phyloP scores from a whole-genome alignment of 73 alveolate genomes.

The Tetrahymena elliotti region DNA sequence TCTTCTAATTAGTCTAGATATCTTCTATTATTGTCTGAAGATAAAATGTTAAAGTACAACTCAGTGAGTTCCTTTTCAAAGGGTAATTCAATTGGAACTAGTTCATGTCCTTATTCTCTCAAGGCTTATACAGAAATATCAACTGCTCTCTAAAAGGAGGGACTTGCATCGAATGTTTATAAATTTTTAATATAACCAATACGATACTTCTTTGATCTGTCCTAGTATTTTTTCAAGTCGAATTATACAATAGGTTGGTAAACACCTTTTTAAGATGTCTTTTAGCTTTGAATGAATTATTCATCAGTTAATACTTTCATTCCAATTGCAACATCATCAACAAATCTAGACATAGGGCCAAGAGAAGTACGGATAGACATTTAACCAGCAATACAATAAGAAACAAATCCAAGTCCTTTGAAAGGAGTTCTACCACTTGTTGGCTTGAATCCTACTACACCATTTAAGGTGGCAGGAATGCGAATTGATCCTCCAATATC shows the following conservation, averaged over 20 bases:
- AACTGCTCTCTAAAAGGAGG: constrained; percentile 3
- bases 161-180: constrained; percentile 36
- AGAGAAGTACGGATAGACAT: background rate
- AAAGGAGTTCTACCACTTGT: constrained; percentile 54
- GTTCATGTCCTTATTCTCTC: constrained; percentile 20
- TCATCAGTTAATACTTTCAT: constrained; percentile 4
- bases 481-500: constrained; percentile 66
- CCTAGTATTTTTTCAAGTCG: constrained; percentile 22
- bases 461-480: constrained; percentile 57
- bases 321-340: constrained; percentile 49
- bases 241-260: constrained; percentile 10
- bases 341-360: constrained; percentile 68
- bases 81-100: background rate
- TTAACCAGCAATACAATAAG: background rate
- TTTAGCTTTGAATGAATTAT: background rate
- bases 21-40: background rate
- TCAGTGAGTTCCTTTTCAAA: constrained; percentile 1
- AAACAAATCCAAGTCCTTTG: background rate
- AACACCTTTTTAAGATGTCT: constrained; percentile 1
- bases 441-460: constrained; percentile 56
- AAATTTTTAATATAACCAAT: constrained; percentile 51
- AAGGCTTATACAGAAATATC: background rate
- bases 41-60: background rate
- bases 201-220: constrained; percentile 10
- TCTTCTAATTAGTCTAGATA: constrained; percentile 10